Base-by-base conservation (phyloP, 2,329 filamentous ascomycete species). In the Furcasterigmium sp. region DNA sequence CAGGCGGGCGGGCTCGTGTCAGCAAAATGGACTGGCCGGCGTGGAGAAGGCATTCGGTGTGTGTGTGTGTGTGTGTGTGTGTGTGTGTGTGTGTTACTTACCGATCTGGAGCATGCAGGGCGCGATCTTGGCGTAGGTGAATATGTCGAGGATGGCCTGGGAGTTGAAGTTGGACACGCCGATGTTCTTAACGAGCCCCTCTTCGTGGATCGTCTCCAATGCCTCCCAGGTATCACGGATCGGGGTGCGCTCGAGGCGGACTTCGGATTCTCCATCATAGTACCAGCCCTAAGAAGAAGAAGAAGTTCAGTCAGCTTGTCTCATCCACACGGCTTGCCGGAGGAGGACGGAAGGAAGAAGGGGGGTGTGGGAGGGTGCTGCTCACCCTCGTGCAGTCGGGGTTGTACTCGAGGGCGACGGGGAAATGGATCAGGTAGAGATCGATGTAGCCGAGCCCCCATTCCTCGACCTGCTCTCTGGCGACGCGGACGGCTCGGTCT, bases 351-450 rank as follows among this genome's bases (percentile, higher is more conserved):
- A n/a, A n/a, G n/a, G n/a, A n/a, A n/a, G n/a, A n/a, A n/a, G n/a
- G n/a, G n/a, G n/a, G n/a, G n/a, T n/a, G n/a, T n/a, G n/a, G n/a
- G n/a, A n/a, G n/a, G n/a, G n/a, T n/a, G n/a, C n/a, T n/a, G n/a
- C 35, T 21, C 4, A 23, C 35, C 11, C 35, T 15, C 8, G 35
- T 29, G 36, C 53, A 25, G 41, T 64, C 62, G 18, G 65, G 41
- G 41, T 51, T 67, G 57, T 68, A 70, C 55, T 70, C 57, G 30
- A 68, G 60, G 4, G 67, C 56, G 46, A 69, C 61, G 46, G 69
- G 70, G 58, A 72, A 87, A 62, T 86, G 82, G 56, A 87, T 85
- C 44, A 87, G 69, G 59, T 77, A 85, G 9, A 87, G 67, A 57
- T 87, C 84, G 44, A 87, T 68, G 57, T 87, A 87, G 45, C 82